A percentile compares a stretch with the other conserved stretches of the same genome.
These are phyloP conservation scores for Acanthamoeba sp. DNA, from an alignment of 208 protist genomes.

Conservation along the genomic window DNA sequence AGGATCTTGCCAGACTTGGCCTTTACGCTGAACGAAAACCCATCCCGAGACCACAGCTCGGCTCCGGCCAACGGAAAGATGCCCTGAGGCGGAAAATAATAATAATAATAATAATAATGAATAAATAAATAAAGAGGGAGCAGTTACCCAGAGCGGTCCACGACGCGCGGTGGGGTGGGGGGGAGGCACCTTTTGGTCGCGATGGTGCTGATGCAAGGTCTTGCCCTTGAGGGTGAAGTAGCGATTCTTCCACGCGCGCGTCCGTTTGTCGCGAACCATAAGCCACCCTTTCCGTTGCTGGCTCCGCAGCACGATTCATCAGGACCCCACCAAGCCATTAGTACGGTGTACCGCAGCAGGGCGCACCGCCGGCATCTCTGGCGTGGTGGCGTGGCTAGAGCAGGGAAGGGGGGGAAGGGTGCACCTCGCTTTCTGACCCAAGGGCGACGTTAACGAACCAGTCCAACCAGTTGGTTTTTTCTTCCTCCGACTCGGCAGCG, in stretches of 20 bases:
- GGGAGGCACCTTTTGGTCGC: slow-evolving; percentile 36
- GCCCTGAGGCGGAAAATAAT: not conserved
- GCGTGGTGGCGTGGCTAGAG: no score
- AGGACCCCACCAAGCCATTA: no score
- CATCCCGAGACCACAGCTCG: slow-evolving; percentile 50
- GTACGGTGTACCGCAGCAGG: no score
- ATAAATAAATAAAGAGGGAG: not conserved
- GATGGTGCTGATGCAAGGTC: slow-evolving; percentile 45
- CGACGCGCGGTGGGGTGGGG: not conserved
- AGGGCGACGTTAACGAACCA: slow-evolving; percentile 51
- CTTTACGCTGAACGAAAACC: slow-evolving; percentile 29
- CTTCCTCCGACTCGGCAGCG: slow-evolving; percentile 44
- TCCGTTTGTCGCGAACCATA: slow-evolving; percentile 6
- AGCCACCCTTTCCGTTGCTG: slow-evolving; percentile 64
- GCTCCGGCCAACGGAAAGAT: slow-evolving; percentile 38
- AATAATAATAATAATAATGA: not conserved
- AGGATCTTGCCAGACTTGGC: slow-evolving; percentile 38
- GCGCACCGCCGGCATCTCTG: no score
- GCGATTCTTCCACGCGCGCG: slow-evolving; percentile 6
- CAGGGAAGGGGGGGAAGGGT: not conserved
- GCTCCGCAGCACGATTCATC: no score
- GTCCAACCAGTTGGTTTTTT: slow-evolving; percentile 14
- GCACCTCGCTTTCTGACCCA: slow-evolving; percentile 14
- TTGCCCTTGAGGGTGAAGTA: slow-evolving; percentile 61
- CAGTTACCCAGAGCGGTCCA: no score